Conservation (phyloP, 2,329 filamentous ascomycete genomes). For the Cordyceps militaris region DNA sequence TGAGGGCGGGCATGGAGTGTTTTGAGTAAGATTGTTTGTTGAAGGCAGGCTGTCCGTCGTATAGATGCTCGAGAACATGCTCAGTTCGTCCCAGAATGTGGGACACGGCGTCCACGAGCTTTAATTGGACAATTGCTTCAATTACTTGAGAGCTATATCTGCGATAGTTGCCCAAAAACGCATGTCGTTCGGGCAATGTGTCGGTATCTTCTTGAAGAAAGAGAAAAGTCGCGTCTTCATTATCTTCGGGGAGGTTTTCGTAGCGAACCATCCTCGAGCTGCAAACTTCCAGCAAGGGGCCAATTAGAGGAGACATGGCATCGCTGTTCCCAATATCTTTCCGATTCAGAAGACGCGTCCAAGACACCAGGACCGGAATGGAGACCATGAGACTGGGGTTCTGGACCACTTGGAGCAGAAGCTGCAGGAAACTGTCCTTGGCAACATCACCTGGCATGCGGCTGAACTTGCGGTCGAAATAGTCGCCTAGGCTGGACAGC, state of each 20-base stretch:
- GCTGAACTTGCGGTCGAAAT: conserved; percentile 70
- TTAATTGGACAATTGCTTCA: conserved; percentile 75
- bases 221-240: conserved; percentile 68
- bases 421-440: conserved; percentile 66
- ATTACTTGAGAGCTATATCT: conserved; percentile 84
- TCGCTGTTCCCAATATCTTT: conserved; percentile 59
- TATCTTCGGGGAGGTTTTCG: conserved; percentile 77
- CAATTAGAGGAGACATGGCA: conserved; percentile 57
- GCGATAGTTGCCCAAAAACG: conserved; percentile 91
- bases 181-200: conserved; percentile 86
- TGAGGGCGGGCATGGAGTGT: conserved; percentile 63
- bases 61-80: conserved; percentile 65
- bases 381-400: conserved; percentile 87
- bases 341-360: conserved; percentile 74
- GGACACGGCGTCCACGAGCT: conserved; percentile 75
- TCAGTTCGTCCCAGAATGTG: conserved; percentile 81
- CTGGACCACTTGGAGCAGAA: conserved; percentile 72
- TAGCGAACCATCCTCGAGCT: conserved; percentile 80
- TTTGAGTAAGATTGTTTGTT: conserved; percentile 58
- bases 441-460: conserved; percentile 58
- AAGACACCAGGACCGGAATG: conserved; percentile 84
- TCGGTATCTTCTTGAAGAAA: conserved; percentile 93
- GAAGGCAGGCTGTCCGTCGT: conserved; percentile 62
- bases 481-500: conserved; percentile 76
- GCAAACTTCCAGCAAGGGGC: conserved; percentile 72